Evolutionary conservation across 768 basidiomycete genomes (phyloP).

Genomic region (Cystofilobasidium ferigula): DNA sequence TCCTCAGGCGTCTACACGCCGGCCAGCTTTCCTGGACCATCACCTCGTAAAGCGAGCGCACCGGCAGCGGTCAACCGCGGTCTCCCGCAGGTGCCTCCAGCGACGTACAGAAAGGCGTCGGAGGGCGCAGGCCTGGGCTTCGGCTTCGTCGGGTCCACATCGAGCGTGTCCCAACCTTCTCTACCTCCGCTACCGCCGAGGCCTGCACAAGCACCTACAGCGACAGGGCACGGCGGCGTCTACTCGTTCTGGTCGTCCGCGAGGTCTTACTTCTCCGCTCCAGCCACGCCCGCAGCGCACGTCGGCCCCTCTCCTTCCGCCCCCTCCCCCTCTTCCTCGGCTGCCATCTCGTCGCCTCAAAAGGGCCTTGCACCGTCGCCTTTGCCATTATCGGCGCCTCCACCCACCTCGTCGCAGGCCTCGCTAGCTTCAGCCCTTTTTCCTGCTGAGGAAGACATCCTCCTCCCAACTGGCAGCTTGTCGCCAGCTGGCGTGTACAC

Average conservation of each 20-base stretch:
- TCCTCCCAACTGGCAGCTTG: background rate
- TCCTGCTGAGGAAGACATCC: background rate
- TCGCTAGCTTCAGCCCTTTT: background rate
- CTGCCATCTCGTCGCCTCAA: no score
- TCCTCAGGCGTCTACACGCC: slow-evolving; percentile 1
- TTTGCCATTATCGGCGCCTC: no score
- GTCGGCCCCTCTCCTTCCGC: no score
- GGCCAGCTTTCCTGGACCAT: background rate
- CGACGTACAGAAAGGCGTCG: background rate
- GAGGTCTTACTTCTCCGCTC: no score
- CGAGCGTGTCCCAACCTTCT: background rate
- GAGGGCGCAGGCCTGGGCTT: background rate
- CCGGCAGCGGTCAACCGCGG: background rate
- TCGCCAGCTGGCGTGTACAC: background rate
- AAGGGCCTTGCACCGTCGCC: no score
- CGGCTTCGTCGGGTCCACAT: background rate
- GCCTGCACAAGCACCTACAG: no score
- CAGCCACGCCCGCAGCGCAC: no score
- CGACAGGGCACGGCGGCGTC: no score
- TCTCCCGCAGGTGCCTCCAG: background rate
- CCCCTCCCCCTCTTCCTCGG: no score
- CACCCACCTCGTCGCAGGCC: no score
- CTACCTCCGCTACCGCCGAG: no score
- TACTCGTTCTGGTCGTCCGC: no score
- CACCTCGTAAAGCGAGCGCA: background rate